Evolutionary conservation across 129 eudicot genomes (phyloP), one percentile per base, ranked within the genome.

Genomic region (Chrysanthemum makinoi): DNA sequence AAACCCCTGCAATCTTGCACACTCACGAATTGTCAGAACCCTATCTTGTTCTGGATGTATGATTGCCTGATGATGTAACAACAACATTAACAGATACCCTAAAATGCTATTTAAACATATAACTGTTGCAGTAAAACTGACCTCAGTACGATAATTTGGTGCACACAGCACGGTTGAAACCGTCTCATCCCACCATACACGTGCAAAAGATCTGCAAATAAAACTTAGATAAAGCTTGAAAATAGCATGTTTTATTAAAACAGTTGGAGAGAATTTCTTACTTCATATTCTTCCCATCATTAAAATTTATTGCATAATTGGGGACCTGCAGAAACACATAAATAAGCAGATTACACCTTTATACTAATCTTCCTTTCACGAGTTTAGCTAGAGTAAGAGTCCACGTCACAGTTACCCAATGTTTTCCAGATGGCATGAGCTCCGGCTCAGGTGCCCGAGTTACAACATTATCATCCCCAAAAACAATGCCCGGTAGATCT

Each of bases 101-200:
- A 44, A 14, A 50, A 66, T 60, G 57, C 11, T 66, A 18, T 50
- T 28, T 58, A 52, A 24, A 19, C 39, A 2, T 52, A 2, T 33
- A 43, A 46, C 65, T 47, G 68, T 53, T 17, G 35, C 11, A 26
- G 24, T 26, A 61, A 54, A 39, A 35, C 61, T 80, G 8, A 84
- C 93, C 89, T 83, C 85, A 15, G 50, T 16, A 33, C 81, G 89
- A 22, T n/a, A 77, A 77, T 80, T 84, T 65, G 87, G 87, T 10
- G 43, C 16, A 54, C 85, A 83, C 55, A 87, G 70, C 54, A 84
- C 75, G 16, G 89, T 87, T 7, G 87, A 82, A 46, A 84, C 86
- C 24, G 85, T 87, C 76, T 81, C 93, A 63, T 87, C 93, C 89
- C 93, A 87, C 92, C 93, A 87, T 69, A 87, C 65, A 20, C 89